phyloP scores from a whole-genome alignment of 202 grass and related monocot genomes.

The Saccharum hybrid region DNA sequence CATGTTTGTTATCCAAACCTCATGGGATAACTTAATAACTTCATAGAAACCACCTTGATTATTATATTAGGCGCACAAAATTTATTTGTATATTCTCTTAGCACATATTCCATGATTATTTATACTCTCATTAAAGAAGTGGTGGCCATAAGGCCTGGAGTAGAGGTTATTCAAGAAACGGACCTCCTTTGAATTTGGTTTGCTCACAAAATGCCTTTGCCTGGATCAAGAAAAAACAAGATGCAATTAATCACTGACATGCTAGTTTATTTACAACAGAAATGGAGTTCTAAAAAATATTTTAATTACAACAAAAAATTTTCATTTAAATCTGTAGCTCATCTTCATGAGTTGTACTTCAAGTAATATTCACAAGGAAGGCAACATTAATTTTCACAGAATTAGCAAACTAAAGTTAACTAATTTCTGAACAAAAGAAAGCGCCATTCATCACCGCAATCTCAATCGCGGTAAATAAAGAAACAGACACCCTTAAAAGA shows the following conservation, averaged over 20 bases:
- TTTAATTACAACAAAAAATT: no score
- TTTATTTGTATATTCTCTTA: conserved; percentile 10
- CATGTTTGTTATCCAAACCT: conserved; percentile 14
- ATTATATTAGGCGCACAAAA: background rate
- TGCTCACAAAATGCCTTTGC: conserved; percentile 85
- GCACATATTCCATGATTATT: conserved; percentile 8
- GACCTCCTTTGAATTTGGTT: conserved; percentile 97
- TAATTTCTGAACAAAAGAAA: background rate
- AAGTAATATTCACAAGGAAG: conserved; percentile 7
- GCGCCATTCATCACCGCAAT: background rate
- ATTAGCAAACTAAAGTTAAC: background rate
- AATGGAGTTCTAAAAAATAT: conserved; percentile 25
- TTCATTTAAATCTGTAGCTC: background rate
- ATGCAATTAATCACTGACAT: background rate
- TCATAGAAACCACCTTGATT: background rate
- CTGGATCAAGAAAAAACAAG: conserved; percentile 56
- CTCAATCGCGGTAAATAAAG: background rate
- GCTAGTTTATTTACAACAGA: conserved; percentile 23
- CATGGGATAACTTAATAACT: background rate
- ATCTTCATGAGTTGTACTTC: background rate
- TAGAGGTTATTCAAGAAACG: conserved; percentile 40
- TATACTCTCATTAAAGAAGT: background rate
- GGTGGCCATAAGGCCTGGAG: background rate
- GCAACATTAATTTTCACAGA: background rate
- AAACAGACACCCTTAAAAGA: background rate